Evolutionary conservation across 192 early-diverging fungal species (phyloP).

Genomic region (Backusella psychrophila): DNA sequence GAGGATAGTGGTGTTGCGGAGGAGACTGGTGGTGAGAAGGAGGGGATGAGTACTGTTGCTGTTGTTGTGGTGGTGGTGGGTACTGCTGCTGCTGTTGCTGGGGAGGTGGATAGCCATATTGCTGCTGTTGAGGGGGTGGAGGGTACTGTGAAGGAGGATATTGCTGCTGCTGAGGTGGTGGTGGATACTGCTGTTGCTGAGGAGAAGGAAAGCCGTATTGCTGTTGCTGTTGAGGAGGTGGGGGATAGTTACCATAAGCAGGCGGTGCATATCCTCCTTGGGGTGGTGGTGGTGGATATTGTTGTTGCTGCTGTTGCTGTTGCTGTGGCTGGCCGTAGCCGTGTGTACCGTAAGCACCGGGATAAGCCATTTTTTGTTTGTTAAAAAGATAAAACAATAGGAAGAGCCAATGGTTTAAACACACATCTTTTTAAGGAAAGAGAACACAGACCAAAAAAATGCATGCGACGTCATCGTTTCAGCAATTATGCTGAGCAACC

Average conservation of each 20-base stretch:
- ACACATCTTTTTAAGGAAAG: neutral
- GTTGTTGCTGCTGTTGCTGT: neutral
- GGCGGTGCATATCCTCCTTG: neutral
- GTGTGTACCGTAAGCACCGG: slow-evolving; percentile 26
- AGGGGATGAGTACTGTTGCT: neutral
- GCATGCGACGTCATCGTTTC: neutral
- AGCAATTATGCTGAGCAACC: too few relatives aligned
- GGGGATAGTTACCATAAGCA: neutral
- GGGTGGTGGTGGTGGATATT: neutral
- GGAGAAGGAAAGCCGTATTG: neutral
- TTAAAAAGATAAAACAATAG: neutral
- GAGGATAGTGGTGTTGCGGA: neutral
- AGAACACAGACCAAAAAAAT: neutral
- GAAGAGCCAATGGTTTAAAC: neutral
- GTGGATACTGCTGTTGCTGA: neutral
- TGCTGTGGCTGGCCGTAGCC: slow-evolving; percentile 16
- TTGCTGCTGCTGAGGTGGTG: neutral
- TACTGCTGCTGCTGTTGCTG: neutral
- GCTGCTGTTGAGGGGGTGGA: neutral
- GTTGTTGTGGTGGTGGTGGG: neutral
- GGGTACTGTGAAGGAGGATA: neutral
- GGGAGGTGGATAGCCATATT: neutral
- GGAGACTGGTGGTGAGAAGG: neutral
- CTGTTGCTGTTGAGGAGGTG: neutral
- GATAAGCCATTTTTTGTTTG: slow-evolving; percentile 20